Evolutionary conservation across 305 asterid species (phyloP), one percentile per base, ranked within the genome.

Genomic region (Withania somnifera): DNA sequence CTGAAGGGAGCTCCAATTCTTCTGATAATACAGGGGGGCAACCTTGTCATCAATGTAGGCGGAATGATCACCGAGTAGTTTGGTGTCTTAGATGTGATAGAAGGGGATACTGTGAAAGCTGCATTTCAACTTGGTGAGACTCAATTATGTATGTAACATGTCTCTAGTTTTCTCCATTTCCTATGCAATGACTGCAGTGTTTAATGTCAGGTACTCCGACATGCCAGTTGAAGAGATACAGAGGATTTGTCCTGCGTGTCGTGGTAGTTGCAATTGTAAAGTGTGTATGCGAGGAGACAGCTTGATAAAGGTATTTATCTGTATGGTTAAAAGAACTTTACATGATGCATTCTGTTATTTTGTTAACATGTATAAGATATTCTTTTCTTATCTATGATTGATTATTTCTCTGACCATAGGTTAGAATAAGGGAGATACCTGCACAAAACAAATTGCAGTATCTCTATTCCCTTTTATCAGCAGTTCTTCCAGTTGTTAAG

Each of bases 221-320:
- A 88, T 90, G 84, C 86, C 95, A n/a, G 77, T 83, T 71, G 91
- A 91, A 87, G 98, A 96, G 84, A 90, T 96, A 67, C 93, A 88
- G 87, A 92, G 89, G 86, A 88, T 83, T 85, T 96, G 99, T 88
- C 99, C 99, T 68, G 98, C 98, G 47, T 96, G 99, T 84, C 98
- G 97, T 36, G 97, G 98, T 84, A 90, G 88, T 80, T 96, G 99
- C 89, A 90, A 91, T 88, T 96, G 99, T 91, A 90, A 92, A 85
- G 89, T 91, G 82, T 96, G 99, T 85, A 88, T 91, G 89, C 93
- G 98, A 60, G 98, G 97, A 87, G 99, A 94, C 90, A 93, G 93
- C 85, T 88, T 96, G 82, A 87, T 96, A 82, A 94, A 94, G 88
- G 99, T 94, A 89, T 79, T 82, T 82, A 83, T 86, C 68, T 85